Conservation (phyloP, 768 basidiomycete genomes). For the Russula compacta region DNA sequence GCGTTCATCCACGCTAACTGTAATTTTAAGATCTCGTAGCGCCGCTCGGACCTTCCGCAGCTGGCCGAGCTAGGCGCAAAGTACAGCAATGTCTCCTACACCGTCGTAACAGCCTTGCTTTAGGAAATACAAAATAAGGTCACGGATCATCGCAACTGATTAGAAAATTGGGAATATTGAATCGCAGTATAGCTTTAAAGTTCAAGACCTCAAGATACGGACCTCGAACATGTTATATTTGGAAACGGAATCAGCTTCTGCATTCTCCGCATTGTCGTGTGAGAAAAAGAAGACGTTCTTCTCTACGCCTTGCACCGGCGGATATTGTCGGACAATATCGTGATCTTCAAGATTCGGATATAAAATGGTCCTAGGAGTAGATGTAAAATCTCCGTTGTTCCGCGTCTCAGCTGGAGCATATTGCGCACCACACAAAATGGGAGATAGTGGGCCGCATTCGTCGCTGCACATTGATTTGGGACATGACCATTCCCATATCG, state of each 20-base stretch:
- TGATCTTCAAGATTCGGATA: slow-evolving; percentile 57
- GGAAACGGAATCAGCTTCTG: slow-evolving; percentile 50
- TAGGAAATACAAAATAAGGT: slow-evolving; percentile 44
- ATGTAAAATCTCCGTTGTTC: background rate
- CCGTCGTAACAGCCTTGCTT: slow-evolving; percentile 41
- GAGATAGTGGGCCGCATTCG: slow-evolving; percentile 70
- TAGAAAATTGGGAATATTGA: background rate
- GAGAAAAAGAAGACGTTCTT: slow-evolving; percentile 62
- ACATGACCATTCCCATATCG: slow-evolving; percentile 49
- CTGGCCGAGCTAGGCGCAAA: slow-evolving; percentile 47
- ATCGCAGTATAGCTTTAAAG: no score
- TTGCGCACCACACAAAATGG: slow-evolving; percentile 42
- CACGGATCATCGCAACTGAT: slow-evolving; percentile 37
- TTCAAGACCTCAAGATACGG: slow-evolving; percentile 28
- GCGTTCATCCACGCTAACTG: slow-evolving; percentile 59
- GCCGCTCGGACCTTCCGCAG: slow-evolving; percentile 37
- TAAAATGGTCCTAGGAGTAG: slow-evolving; percentile 38
- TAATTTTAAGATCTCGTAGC: slow-evolving; percentile 36
- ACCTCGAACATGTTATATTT: slow-evolving; percentile 64
- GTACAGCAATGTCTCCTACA: slow-evolving; percentile 43
- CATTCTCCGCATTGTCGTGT: slow-evolving; percentile 53
- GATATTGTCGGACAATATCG: slow-evolving; percentile 40
- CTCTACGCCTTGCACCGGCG: slow-evolving; percentile 49
- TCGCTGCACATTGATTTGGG: slow-evolving; percentile 60
- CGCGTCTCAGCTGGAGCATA: background rate